Conservation (phyloP, 805 yeast genomes). For the Ogataea angusta region DNA sequence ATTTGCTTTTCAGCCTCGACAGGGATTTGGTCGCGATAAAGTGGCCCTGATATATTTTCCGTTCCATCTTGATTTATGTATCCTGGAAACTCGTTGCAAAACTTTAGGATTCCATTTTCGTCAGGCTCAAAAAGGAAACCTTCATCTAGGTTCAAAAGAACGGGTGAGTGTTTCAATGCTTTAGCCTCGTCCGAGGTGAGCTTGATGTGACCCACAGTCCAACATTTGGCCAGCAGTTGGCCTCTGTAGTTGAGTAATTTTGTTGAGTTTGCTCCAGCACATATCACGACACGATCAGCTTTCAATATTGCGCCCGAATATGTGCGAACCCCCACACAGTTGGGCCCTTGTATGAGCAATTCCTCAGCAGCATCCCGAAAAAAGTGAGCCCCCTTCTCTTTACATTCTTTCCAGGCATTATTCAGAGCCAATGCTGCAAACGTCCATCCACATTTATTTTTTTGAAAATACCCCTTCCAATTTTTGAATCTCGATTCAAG, state of each 20-base stretch:
- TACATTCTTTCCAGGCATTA: conserved; percentile 28
- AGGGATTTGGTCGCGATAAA: conserved; percentile 25
- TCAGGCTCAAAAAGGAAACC: conserved; percentile 45
- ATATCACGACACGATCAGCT: conserved; percentile 31
- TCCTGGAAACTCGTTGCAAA: conserved; percentile 41
- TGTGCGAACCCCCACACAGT: conserved; percentile 29
- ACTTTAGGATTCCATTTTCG: conserved; percentile 32
- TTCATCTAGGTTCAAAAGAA: conserved; percentile 35
- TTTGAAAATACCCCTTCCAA: conserved; percentile 35
- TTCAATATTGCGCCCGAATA: conserved; percentile 25
- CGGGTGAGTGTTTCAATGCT: conserved; percentile 33
- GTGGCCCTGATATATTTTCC: conserved; percentile 28
- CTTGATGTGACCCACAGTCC: conserved; percentile 41
- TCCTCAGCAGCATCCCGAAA: conserved; percentile 20
- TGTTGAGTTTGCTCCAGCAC: conserved; percentile 40
- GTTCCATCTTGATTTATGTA: conserved; percentile 26
- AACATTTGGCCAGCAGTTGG: conserved; percentile 38
- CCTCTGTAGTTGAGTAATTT: conserved; percentile 34
- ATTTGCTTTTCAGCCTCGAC: conserved; percentile 32
- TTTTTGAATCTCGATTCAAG: conserved; percentile 17
- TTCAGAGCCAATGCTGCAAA: conserved; percentile 34
- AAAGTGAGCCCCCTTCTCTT: conserved; percentile 12
- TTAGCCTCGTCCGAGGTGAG: conserved; percentile 34
- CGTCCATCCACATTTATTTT: conserved; percentile 37
- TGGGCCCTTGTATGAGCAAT: conserved; percentile 13